Evolutionary conservation across 2,329 filamentous ascomycete genomes (phyloP), one percentile per base, ranked within the genome.

Genomic region (Scedosporium apiospermum): DNA sequence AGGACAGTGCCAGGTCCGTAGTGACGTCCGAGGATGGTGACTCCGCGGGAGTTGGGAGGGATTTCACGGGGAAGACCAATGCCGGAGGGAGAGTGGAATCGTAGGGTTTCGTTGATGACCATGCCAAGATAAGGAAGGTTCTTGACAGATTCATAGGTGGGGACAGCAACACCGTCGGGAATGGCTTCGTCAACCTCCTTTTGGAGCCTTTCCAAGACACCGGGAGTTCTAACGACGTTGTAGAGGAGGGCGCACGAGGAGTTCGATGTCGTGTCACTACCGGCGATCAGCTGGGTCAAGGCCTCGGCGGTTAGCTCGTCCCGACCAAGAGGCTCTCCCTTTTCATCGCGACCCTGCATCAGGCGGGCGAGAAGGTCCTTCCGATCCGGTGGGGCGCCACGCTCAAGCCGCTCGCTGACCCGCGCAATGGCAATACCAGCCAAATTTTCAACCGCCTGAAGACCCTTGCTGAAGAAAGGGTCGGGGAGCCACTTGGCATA

Each of bases 281-380:
- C 89, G 1, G 89, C 89, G 68, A 92, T 96, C 51, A 96, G 82
- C 73, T 96, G 92, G 0, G 92, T 96, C 27, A 96, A 78, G 0
- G 92, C 92, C 76, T 96, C 93, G 42, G 91, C 91, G 0, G 91
- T 96, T 61, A 96, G 80, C 72, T 96, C 92, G 67, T 89, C 83
- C 27, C 89, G 83, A 4, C 89, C 87, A 0, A 96, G 82, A 10
- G 85, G 87, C 64, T 90, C 78, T 63, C 91, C 92, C 26, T 84
- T 88, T 65, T 90, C 88, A 72, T 96, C 91, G 63, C 89, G 87
- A 58, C 90, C 91, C 74, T 96, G 89, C 85, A 96, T 93, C 9
- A 97, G 78, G 1, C 90, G 83, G 1, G 89, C 87, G 4, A 96
- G 86, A 1, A 97, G 82, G 69, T 97, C 92, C 58, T 88, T 87